A percentile compares a stretch with the other conserved stretches of the same genome.
Conservation (phyloP, 148 eudicot genomes). For the Dianthus caryophyllus region DNA sequence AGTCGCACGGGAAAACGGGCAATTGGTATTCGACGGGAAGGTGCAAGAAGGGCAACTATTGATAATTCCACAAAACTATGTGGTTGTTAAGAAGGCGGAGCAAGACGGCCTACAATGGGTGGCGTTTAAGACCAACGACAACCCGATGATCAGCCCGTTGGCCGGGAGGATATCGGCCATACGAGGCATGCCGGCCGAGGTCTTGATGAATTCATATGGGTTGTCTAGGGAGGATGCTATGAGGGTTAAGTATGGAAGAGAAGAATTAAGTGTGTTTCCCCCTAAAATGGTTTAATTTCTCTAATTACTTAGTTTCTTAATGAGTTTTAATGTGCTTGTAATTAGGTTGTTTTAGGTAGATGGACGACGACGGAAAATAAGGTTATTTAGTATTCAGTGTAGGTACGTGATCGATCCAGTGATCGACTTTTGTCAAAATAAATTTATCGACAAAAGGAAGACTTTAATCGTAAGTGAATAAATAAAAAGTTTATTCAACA, state of each 20-base stretch:
- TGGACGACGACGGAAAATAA: no score
- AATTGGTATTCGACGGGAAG: conserved; percentile 34
- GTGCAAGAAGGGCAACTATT: conserved; percentile 50
- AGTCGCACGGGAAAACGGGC: conserved; percentile 30
- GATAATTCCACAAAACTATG: conserved; percentile 55
- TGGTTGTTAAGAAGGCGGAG: conserved; percentile 42
- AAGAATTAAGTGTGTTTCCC: conserved; percentile 35
- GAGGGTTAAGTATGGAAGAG: conserved; percentile 42
- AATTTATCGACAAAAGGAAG: no score
- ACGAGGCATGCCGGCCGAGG: conserved; percentile 44
- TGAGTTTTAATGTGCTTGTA: background rate
- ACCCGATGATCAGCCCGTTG: conserved; percentile 36
- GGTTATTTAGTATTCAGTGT: no score
- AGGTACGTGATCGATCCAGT: no score
- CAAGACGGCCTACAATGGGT: conserved; percentile 49
- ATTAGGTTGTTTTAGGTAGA: background rate
- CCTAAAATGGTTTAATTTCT: conserved; percentile 12
- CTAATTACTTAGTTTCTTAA: background rate
- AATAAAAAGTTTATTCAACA: no score
- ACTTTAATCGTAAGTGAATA: no score
- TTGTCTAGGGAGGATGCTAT: conserved; percentile 39
- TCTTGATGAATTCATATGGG: conserved; percentile 34
- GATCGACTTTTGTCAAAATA: no score
- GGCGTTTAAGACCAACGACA: conserved; percentile 47
- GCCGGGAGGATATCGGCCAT: conserved; percentile 43